Evolutionary conservation across 192 early-diverging fungal genomes (phyloP).

Genomic region (Funneliformis geosporum): DNA sequence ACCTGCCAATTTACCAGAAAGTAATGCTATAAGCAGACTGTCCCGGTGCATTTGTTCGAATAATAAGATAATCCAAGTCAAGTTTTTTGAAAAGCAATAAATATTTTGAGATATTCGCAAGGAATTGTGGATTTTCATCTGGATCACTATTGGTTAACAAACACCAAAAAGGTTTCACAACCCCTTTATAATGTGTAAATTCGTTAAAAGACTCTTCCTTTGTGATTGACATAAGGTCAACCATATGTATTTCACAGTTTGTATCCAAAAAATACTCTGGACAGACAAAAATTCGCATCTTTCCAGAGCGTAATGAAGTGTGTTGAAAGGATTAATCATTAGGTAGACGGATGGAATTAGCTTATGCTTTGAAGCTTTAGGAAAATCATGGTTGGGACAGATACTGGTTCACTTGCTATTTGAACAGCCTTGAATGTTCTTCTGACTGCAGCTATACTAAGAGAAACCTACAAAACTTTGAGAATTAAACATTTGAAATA

Average conservation of each 20-base stretch:
- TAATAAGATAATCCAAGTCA: too few relatives aligned
- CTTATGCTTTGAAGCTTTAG: background rate
- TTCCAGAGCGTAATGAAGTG: too few relatives aligned
- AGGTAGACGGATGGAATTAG: constrained; percentile 12
- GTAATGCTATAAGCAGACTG: background rate
- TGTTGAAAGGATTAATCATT: background rate
- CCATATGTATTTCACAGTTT: background rate
- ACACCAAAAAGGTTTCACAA: background rate
- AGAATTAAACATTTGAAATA: too few relatives aligned
- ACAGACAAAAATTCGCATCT: too few relatives aligned
- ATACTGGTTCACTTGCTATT: too few relatives aligned
- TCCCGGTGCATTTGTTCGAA: background rate
- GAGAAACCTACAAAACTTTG: too few relatives aligned
- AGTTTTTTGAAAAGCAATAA: background rate
- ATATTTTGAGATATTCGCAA: constrained; percentile 7
- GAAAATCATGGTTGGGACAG: too few relatives aligned
- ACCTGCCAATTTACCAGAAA: background rate
- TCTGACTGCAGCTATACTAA: background rate
- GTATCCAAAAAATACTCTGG: too few relatives aligned
- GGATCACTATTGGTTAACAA: background rate
- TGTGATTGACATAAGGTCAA: background rate
- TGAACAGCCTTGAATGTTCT: background rate
- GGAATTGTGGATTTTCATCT: background rate
- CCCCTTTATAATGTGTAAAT: background rate
- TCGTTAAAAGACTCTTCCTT: background rate